These are phyloP conservation scores for Baffinella frigidus DNA, from an alignment of 208 protist genomes.

Conservation along the genomic window DNA sequence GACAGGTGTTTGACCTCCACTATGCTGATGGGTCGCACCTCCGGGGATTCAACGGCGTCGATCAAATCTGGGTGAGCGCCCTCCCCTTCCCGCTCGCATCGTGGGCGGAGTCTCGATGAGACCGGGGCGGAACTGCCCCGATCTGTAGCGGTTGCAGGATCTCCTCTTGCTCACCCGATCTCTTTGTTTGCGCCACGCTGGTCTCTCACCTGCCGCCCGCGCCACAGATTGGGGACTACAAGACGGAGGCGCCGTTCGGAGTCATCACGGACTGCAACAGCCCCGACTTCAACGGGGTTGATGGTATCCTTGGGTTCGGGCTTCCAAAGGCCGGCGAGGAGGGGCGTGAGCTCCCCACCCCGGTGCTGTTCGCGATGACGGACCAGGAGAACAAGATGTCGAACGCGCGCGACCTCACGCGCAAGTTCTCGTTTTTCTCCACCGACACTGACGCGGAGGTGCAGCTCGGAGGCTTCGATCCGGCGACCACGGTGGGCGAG, in stretches of 20 bases:
- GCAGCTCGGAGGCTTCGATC: constrained; percentile 60
- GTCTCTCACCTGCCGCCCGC: too few species aligned
- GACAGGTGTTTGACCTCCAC: constrained; percentile 47
- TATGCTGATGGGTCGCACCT: constrained; percentile 58
- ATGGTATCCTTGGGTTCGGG: constrained; percentile 56
- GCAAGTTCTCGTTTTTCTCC: constrained; percentile 65
- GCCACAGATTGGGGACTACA: constrained; percentile 48
- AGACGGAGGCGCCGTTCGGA: constrained; percentile 36
- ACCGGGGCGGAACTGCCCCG: too few species aligned
- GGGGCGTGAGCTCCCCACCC: constrained; percentile 29
- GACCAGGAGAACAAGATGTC: constrained; percentile 55
- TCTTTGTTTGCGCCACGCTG: too few species aligned
- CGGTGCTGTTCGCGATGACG: constrained; percentile 56
- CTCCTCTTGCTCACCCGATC: too few species aligned
- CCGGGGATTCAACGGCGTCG: constrained; percentile 47
- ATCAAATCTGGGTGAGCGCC: constrained; percentile 56
- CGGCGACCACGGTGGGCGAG: constrained; percentile 30
- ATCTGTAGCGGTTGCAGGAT: too few species aligned
- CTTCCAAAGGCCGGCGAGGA: constrained; percentile 34
- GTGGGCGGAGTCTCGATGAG: too few species aligned
- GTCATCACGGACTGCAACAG: constrained; percentile 62
- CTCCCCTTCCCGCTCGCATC: too few species aligned
- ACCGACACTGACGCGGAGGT: constrained; percentile 55
- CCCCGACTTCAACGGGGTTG: constrained; percentile 64
- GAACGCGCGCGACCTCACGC: constrained; percentile 19